phyloP scores from a whole-genome alignment of 495 filamentous ascomycete species.

The Clohesyomyces aquaticus region DNA sequence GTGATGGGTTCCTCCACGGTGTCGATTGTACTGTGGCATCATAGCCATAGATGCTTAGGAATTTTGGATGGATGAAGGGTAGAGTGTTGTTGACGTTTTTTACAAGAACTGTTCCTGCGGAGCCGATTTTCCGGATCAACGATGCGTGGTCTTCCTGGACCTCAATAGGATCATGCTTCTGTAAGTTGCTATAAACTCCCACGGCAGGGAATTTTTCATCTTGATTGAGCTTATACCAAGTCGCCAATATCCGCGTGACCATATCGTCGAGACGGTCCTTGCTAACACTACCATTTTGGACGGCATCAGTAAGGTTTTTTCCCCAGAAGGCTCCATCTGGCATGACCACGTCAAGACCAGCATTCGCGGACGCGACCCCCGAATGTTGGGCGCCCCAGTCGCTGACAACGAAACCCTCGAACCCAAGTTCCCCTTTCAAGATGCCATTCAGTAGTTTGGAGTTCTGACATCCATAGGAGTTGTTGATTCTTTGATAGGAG shows the following conservation, averaged over 20 bases:
- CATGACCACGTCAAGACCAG: slow-evolving; percentile 45
- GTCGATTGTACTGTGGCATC: slow-evolving; percentile 50
- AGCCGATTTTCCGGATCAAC: slow-evolving; percentile 58
- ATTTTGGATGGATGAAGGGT: slow-evolving; percentile 56
- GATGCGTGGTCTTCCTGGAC: slow-evolving; percentile 55
- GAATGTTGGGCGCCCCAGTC: slow-evolving; percentile 43
- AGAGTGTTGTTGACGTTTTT: slow-evolving; percentile 63
- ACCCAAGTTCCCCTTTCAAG: slow-evolving; percentile 58
- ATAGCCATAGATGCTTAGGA: slow-evolving; percentile 64
- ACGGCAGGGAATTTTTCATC: slow-evolving; percentile 26
- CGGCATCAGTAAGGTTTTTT: slow-evolving; percentile 37
- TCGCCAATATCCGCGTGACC: slow-evolving; percentile 41
- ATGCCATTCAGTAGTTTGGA: slow-evolving; percentile 51
- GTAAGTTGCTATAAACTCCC: not conserved
- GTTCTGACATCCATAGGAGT: slow-evolving; percentile 45
- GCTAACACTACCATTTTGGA: slow-evolving; percentile 41
- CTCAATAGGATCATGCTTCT: slow-evolving; percentile 42
- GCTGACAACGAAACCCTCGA: slow-evolving; percentile 54
- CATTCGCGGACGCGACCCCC: slow-evolving; percentile 29
- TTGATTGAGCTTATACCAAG: slow-evolving; percentile 41
- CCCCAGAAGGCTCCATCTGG: slow-evolving; percentile 39
- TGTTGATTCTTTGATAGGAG: slow-evolving; percentile 48
- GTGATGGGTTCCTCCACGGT: slow-evolving; percentile 51
- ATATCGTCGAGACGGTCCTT: slow-evolving; percentile 42
- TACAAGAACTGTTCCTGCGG: slow-evolving; percentile 61